These are phyloP conservation scores for Mycena olivaceomarginata DNA, from an alignment of 768 basidiomycete species.

Conservation along the genomic window DNA sequence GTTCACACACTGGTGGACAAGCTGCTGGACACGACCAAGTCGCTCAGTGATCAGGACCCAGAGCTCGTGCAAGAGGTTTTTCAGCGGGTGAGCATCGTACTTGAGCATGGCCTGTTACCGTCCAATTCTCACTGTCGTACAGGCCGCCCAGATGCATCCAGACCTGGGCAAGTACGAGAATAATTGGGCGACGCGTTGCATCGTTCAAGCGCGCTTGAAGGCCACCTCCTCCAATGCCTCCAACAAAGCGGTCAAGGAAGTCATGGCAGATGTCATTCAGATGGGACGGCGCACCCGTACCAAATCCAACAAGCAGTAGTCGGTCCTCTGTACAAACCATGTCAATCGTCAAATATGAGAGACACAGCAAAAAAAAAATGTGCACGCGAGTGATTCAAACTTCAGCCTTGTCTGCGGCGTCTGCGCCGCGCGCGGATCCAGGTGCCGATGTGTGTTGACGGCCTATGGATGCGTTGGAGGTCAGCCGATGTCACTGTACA, in stretches of 20 bases:
- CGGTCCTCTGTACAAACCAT: too few species aligned
- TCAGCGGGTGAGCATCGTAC: slow-evolving; percentile 6
- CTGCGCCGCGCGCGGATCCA: too few species aligned
- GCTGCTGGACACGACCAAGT: slow-evolving; percentile 32
- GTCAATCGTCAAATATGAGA: too few species aligned
- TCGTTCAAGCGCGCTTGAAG: slow-evolving; percentile 34
- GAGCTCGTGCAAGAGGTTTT: slow-evolving; percentile 17
- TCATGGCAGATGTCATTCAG: not conserved
- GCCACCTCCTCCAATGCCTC: slow-evolving; percentile 12
- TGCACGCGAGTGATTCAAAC: too few species aligned
- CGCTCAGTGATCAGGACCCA: slow-evolving; percentile 9
- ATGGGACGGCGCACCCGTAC: not conserved
- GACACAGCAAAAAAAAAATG: too few species aligned
- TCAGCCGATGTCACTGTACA: too few species aligned
- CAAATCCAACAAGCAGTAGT: not conserved
- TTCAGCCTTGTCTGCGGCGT: too few species aligned
- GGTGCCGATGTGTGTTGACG: too few species aligned
- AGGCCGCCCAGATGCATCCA: slow-evolving; percentile 29
- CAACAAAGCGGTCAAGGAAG: not conserved
- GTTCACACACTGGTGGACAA: slow-evolving; percentile 28
- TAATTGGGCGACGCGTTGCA: slow-evolving; percentile 34
- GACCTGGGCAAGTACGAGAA: slow-evolving; percentile 24
- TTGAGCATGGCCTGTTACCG: not conserved
- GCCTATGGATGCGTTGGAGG: too few species aligned
- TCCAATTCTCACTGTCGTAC: slow-evolving; percentile 19